Base-by-base conservation (phyloP, 2,329 filamentous ascomycete species). In the Rhynchosporium secalis region DNA sequence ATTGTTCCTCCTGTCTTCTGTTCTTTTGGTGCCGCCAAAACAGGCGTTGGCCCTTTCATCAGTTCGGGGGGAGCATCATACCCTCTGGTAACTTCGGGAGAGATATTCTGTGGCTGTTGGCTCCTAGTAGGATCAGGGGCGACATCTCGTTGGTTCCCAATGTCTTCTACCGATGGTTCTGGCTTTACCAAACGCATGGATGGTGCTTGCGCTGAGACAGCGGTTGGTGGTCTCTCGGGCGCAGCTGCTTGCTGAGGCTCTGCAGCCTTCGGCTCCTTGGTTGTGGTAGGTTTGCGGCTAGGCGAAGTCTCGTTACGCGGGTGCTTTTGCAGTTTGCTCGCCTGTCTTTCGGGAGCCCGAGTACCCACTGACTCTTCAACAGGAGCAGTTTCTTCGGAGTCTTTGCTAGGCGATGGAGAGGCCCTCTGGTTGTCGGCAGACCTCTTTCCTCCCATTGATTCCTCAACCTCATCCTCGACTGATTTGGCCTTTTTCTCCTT, bases 291-390 rank as follows among this genome's bases (percentile, higher is more conserved):
- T 45, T 72, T 72, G 36, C 63, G 62, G 57, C 51, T 68, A 36
- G 70, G 69, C 31, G 72, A 73, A 3, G 60, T 64, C 40, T 74
- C 72, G 12, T 58, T 51, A 13, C 65, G 65, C 38, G 69, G 82
- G 60, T 83, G 82, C 74, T 92, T 92, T 71, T 91, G 88, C 58
- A 92, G 78, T 74, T 91, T 92, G 77, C 83, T 86, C 3, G 83
- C 75, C 60, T 83, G 80, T 63, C 86, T 80, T 67, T 88, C 85
- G 3, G 45, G 36, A n/a, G 36, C 49, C 33, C 31, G 47, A 12
- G 59, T 7, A 9, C 81, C 36, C 33, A 69, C 66, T 48, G 58
- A 33, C 20, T 62, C 45, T 47, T 69, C 70, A 10, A 62, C 63
- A 47, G 72, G 67, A n/a, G 62, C 51, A 56, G 63, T 66, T 40